phyloP scores from a whole-genome alignment of 2,329 filamentous ascomycete species.

The Helotiales sp. region DNA sequence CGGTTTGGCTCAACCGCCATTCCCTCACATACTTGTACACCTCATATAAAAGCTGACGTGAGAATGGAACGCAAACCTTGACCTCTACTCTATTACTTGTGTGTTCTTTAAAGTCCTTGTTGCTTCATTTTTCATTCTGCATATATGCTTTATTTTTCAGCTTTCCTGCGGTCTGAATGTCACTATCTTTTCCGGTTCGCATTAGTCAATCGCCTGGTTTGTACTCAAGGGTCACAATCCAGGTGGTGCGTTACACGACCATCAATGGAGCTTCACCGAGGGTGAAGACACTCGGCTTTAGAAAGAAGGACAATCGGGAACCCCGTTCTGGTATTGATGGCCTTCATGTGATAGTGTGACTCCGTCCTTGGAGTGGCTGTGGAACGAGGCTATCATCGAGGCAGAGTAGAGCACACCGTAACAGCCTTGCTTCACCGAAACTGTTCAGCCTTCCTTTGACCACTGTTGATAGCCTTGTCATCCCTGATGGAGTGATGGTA shows the following conservation, averaged over 20 bases:
- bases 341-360: neutral
- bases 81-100: neutral
- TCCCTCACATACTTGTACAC: neutral
- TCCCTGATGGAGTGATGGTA: no score
- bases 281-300: neutral
- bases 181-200: neutral
- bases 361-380: neutral
- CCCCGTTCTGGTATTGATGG: neutral
- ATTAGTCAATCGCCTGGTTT: neutral
- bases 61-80: neutral
- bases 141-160: neutral
- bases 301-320: neutral
- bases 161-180: neutral
- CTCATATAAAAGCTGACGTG: constrained; percentile 11
- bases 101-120: neutral
- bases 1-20: neutral
- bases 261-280: neutral
- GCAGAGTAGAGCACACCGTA: neutral
- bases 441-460: neutral
- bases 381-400: constrained; percentile 3
- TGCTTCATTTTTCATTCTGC: neutral
- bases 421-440: neutral
- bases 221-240: neutral
- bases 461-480: neutral
- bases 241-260: neutral